Evolutionary conservation across 2,329 filamentous ascomycete genomes (phyloP), one percentile per base, ranked within the genome.

Genomic region (Aschersonia sp.): DNA sequence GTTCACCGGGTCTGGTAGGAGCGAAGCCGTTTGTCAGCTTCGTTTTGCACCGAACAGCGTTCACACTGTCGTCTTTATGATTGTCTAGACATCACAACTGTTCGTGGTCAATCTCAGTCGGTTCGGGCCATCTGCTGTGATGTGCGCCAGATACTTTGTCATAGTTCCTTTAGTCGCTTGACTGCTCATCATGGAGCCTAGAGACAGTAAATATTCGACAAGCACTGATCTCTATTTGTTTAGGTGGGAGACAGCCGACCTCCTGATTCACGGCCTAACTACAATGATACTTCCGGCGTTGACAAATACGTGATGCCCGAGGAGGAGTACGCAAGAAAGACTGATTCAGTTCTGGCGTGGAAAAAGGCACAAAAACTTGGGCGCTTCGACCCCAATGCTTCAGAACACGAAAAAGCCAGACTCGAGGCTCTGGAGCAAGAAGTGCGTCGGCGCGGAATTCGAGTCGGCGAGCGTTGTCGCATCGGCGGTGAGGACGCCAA

Each of bases 331-430:
- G 88, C 89, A 62, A 79, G 80, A 59, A 88, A 89, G 60, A 73
- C 80, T 43, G 87, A 96, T 66, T 91, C 85, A 3, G 92, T 98
- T 10, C 77, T 96, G 30, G 86, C 89, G 5, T 97, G 89, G 89
- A 98, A 98, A 69, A 91, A 86, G 68, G 72, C 80, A n/a, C 82
- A 95, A 65, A 89, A 94, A 63, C 78, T 97, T n/a, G 92, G 92
- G 46, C 86, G 92, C 38, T 98, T 98, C 66, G 88, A 97, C 61
- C 92, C 92, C 9, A 74, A 83, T 56, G 87, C 89, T 5, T 80
- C 85, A 20, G 78, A 73, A 51, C 77, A 84, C 29, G 82, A 89
- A 61, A 74, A 86, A 60, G 77, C 85, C 53, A 85, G 85, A 62
- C 70, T 85, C 49, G 74, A 77, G 12, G 81, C 82, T 40, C 74